Base-by-base conservation (phyloP, 352 stramenopile species). In the Elongisporangium prolatum region DNA sequence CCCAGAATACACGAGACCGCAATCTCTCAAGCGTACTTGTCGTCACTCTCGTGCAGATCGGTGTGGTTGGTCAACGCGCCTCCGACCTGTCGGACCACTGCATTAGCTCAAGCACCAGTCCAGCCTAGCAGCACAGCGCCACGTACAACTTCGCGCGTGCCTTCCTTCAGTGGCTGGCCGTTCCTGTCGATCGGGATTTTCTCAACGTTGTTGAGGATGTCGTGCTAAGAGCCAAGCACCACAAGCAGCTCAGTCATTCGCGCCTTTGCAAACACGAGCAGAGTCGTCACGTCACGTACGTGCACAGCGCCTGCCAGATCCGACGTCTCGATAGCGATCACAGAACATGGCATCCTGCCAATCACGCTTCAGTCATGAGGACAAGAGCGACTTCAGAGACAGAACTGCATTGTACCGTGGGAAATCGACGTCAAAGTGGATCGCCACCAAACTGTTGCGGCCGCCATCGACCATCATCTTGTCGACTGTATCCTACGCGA, bases 381-480 rank as follows among this genome's bases (percentile, higher is more conserved):
- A n/a, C n/a, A n/a, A n/a, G n/a, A n/a, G n/a, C n/a, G n/a, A 21
- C 20, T 3, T 21, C n/a, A 51, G 48, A 21, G n/a, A 6, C 48
- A 51, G 48, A 16, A 48, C 49, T 10, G 47, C 18, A 54, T 52
- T 60, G 51, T 53, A 89, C 79, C 72, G 62, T 1, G 85, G 85
- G 53, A 94, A 94, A 14, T 88, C 80, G 6, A 94, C 61, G 63
- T 94, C 80, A 54, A 94, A 94, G 61, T 91, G 78, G 61, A 94
- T 89, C 20, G 72, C 66, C 2, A 94, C 72, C 57, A 87, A 64
- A 16, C 71, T 67, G 60, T 95, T 86, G 57, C 85, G 79, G 11
- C 65, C 60, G 21, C 83, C 85, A 54, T 95, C 85, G 28, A 95
- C 83, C 59, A 83, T 73, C 85, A 95, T 95, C 61, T 91, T 89